phyloP scores from a whole-genome alignment of 75 land plant genomes.

The Pinus tabuliformis region DNA sequence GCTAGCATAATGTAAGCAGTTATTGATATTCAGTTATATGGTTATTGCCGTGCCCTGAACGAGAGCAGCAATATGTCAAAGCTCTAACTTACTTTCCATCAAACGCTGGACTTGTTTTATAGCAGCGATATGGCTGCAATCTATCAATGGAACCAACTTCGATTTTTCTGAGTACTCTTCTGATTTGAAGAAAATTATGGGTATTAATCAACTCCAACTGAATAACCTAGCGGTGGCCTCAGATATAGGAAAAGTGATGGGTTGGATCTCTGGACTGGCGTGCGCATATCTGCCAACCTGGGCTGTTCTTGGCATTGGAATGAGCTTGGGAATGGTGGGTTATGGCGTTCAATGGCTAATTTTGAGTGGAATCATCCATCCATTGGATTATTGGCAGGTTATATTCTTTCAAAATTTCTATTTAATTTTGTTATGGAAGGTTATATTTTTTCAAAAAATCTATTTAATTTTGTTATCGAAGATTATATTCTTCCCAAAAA shows the following conservation, averaged over 20 bases:
- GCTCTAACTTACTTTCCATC: neutral
- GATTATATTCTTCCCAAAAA: no score
- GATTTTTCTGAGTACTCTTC: constrained; percentile 81
- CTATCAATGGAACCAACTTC: constrained; percentile 70
- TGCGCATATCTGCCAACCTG: constrained; percentile 18
- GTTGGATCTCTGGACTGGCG: constrained; percentile 70
- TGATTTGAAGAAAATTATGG: constrained; percentile 57
- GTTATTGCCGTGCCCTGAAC: neutral
- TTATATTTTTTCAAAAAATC: no score
- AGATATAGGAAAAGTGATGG: constrained; percentile 80
- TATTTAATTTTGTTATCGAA: no score
- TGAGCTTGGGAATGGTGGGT: no score
- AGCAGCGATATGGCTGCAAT: constrained; percentile 74
- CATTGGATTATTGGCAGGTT: no score
- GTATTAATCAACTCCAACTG: constrained; percentile 70
- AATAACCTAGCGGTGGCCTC: constrained; percentile 78
- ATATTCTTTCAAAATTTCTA: no score
- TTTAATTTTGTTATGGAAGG: no score
- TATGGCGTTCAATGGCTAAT: no score
- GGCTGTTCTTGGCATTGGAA: no score
- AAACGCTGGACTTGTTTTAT: constrained; percentile 63
- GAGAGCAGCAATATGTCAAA: neutral
- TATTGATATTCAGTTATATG: neutral
- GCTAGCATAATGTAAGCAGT: neutral
- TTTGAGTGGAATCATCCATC: no score